Percentiles rank a stretch among this genome's conserved stretches.
These are phyloP conservation scores for Pseudogymnoascus sp. DNA, from an alignment of 2,329 filamentous ascomycete genomes.

Conservation along the genomic window DNA sequence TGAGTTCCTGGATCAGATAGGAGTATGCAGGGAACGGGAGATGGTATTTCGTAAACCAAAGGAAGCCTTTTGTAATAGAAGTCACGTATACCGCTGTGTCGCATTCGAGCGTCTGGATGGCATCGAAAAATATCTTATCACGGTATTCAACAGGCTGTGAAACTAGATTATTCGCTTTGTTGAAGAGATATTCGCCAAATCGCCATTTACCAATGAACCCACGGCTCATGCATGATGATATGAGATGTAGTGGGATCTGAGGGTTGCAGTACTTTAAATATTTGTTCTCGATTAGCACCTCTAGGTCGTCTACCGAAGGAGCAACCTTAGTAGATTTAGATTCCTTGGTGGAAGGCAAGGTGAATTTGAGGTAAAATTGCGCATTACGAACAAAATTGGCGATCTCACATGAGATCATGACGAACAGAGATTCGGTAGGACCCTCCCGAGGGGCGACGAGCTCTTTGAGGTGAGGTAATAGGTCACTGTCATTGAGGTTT, in stretches of 20 bases:
- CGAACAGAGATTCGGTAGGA: constrained; percentile 55
- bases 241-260: constrained; percentile 31
- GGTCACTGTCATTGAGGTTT: constrained; percentile 55
- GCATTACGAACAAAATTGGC: constrained; percentile 34
- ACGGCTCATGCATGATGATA: constrained; percentile 25
- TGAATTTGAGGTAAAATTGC: constrained; percentile 21
- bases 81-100: constrained; percentile 28
- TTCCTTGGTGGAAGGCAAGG: constrained; percentile 17
- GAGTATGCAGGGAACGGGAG: constrained; percentile 30
- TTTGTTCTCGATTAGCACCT: constrained; percentile 34
- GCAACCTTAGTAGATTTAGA: constrained; percentile 8
- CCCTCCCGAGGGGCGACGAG: constrained; percentile 41
- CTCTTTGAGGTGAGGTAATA: constrained; percentile 51
- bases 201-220: constrained; percentile 22
- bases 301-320: constrained; percentile 24
- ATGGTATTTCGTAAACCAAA: constrained; percentile 27
- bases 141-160: constrained; percentile 22
- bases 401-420: constrained; percentile 49
- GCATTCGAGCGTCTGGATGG: constrained; percentile 26
- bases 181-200: constrained; percentile 24
- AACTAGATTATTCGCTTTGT: constrained; percentile 16
- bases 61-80: constrained; percentile 23
- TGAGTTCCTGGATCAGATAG: constrained; percentile 28
- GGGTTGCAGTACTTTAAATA: constrained; percentile 38
- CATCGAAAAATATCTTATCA: constrained; percentile 28